Evolutionary conservation across 192 early-diverging fungal genomes (phyloP).

Genomic region (Entomortierella chlamydospora): DNA sequence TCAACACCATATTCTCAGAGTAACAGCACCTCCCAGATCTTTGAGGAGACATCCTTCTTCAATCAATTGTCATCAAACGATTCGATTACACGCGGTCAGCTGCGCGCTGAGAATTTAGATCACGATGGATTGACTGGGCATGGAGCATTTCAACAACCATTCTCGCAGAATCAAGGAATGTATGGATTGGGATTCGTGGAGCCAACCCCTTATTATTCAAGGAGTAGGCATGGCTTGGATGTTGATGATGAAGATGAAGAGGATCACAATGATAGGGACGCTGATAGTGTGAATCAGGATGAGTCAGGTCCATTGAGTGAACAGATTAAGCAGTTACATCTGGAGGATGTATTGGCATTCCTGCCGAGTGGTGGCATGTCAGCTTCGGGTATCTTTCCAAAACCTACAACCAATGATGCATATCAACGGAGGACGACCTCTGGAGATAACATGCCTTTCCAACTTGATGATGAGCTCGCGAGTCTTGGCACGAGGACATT

Average conservation of each 20-base stretch:
- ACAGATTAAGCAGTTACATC: slow-evolving; percentile 43
- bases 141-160: slow-evolving; percentile 11
- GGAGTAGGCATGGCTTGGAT: not conserved
- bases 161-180: not conserved
- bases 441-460: slow-evolving; percentile 49
- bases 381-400: slow-evolving; percentile 19
- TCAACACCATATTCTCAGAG: slow-evolving; percentile 52
- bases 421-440: slow-evolving; percentile 23
- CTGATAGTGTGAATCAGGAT: slow-evolving; percentile 19
- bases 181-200: slow-evolving; percentile 38
- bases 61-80: slow-evolving; percentile 50
- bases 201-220: not conserved
- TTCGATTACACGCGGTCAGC: slow-evolving; percentile 37
- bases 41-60: slow-evolving; percentile 53
- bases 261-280: slow-evolving; percentile 21
- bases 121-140: not conserved
- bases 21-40: slow-evolving; percentile 50
- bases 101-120: not conserved
- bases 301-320: slow-evolving; percentile 41
- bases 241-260: slow-evolving; percentile 17
- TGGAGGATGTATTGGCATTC: slow-evolving; percentile 48
- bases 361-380: slow-evolving; percentile 30
- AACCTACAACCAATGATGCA: not conserved
- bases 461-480: slow-evolving; percentile 45
- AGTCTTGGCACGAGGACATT: slow-evolving; percentile 27